A percentile compares a stretch with the other conserved stretches of the same genome.
These are phyloP conservation scores for Lenwebbia sp. DNA, from an alignment of 345 rosid genomes.

Conservation along the genomic window DNA sequence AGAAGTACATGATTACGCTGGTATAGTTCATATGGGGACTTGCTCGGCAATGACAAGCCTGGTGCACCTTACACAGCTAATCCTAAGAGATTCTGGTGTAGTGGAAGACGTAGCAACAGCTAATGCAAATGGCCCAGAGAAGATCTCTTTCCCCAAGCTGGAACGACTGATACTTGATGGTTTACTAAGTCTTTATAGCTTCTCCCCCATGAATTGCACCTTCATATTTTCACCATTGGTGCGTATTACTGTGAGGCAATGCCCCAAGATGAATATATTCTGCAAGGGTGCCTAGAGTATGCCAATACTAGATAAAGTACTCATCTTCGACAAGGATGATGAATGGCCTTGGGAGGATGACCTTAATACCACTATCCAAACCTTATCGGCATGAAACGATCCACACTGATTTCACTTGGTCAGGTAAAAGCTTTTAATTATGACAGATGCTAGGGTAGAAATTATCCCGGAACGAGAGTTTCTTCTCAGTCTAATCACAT, in stretches of 20 bases:
- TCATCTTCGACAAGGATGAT: neutral
- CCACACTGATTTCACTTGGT: neutral
- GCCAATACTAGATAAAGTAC: neutral
- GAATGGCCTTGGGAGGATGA: neutral
- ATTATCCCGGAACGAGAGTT: accelerated
- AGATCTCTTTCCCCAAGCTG: too few relatives aligned
- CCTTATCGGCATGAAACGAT: neutral
- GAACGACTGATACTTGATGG: too few relatives aligned
- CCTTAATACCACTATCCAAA: neutral
- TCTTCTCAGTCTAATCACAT: neutral
- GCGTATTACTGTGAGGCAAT: neutral
- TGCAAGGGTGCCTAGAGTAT: neutral
- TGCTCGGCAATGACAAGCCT: too few relatives aligned
- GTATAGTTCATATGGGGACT: too few relatives aligned
- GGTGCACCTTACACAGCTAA: neutral
- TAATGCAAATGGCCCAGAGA: neutral
- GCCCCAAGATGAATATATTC: neutral
- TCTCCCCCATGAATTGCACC: neutral
- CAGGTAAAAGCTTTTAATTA: neutral
- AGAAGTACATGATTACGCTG: too few relatives aligned
- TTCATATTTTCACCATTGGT: neutral
- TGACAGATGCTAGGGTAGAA: neutral
- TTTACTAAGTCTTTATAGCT: too few relatives aligned
- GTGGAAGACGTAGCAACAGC: neutral
- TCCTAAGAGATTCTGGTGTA: neutral